Conservation (phyloP, 1,139 yeast genomes). For the Magnusiomyces paraingens region DNA sequence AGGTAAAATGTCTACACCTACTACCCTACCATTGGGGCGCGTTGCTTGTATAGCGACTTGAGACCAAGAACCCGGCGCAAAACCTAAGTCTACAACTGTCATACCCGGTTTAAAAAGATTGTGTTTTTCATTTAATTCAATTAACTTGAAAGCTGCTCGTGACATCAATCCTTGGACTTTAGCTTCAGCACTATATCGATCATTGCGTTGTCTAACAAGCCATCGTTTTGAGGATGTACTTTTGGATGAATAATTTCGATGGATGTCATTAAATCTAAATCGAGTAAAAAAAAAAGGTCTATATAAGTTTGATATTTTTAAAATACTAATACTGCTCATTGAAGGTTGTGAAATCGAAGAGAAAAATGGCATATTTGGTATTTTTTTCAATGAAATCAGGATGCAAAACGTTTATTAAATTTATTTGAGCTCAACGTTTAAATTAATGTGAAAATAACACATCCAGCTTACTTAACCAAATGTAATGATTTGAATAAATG, state of each 20-base stretch:
- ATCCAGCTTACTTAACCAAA: too few species aligned
- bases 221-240: conserved; percentile 57
- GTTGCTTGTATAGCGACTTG: conserved; percentile 65
- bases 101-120: conserved; percentile 48
- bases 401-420: neutral
- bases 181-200: conserved; percentile 60
- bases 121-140: conserved; percentile 56
- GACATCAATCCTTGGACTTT: conserved; percentile 59
- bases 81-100: conserved; percentile 82
- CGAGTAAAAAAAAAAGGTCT: neutral
- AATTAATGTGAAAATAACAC: too few species aligned
- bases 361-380: too few species aligned
- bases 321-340: too few species aligned
- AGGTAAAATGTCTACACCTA: conserved; percentile 83
- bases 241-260: conserved; percentile 3
- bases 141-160: conserved; percentile 83
- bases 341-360: too few species aligned
- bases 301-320: too few species aligned
- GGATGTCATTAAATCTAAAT: neutral
- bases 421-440: neutral
- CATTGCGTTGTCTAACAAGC: conserved; percentile 64
- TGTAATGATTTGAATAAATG: too few species aligned
- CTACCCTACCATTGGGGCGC: conserved; percentile 51
- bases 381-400: too few species aligned
- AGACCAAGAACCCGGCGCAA: conserved; percentile 96